phyloP scores from a whole-genome alignment of 495 filamentous ascomycete genomes.

The Sabuloglossum arenarium region DNA sequence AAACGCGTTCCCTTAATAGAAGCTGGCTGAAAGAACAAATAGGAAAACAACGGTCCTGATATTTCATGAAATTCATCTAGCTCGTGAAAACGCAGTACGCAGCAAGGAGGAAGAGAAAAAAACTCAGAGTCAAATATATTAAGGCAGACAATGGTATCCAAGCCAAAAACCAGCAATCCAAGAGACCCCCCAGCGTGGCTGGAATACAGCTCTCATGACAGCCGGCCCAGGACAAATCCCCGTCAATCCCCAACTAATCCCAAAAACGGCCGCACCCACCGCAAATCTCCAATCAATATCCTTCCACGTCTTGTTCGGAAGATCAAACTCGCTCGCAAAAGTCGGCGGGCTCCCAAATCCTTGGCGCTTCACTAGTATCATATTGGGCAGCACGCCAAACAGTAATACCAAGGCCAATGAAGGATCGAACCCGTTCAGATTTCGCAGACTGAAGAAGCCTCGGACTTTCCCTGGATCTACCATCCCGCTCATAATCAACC shows the following conservation, averaged over 20 bases:
- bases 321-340: conserved; percentile 23
- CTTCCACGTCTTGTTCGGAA: conserved; percentile 24
- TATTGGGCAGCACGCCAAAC: conserved; percentile 21
- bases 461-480: conserved; percentile 30
- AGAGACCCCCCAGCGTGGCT: conserved; percentile 27
- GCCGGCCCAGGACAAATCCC: conserved; percentile 37
- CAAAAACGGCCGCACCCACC: conserved; percentile 28
- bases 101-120: neutral
- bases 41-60: too few species aligned
- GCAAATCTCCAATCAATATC: conserved; percentile 35
- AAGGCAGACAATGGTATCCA: conserved; percentile 9
- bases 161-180: conserved; percentile 29
- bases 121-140: neutral
- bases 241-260: conserved; percentile 31
- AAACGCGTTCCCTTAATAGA: too few species aligned
- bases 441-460: conserved; percentile 22
- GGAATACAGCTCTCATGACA: conserved; percentile 24
- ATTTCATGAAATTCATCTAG: too few species aligned
- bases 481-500: conserved; percentile 34
- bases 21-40: too few species aligned
- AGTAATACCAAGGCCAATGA: conserved; percentile 28
- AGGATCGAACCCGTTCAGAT: conserved; percentile 24
- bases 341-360: conserved; percentile 15
- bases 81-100: too few species aligned
- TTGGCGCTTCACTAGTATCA: neutral